A percentile compares a stretch with the other conserved stretches of the same genome.
Evolutionary conservation across 2,329 filamentous ascomycete genomes (phyloP).

Genomic region (Beauveria sp.): DNA sequence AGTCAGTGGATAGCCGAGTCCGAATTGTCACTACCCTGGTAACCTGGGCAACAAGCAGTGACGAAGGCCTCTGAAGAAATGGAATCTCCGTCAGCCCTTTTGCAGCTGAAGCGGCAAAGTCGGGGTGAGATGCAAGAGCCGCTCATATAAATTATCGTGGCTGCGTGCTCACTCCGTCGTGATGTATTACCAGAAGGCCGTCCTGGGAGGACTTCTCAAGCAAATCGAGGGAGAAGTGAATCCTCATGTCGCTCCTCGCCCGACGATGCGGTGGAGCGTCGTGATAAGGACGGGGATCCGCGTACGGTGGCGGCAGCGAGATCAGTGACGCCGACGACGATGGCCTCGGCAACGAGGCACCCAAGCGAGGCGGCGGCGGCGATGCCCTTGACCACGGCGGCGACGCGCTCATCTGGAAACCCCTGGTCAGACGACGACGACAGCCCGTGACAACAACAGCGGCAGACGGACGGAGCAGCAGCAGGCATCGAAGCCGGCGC

Average conservation of each 20-base stretch:
- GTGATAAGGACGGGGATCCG: neutral
- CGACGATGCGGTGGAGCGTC: neutral
- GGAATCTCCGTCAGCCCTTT: too few relatives aligned
- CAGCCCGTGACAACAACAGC: neutral
- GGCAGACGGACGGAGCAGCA: neutral
- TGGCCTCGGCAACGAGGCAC: neutral
- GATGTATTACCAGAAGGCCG: neutral
- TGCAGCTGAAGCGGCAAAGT: neutral
- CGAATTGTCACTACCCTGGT: too few relatives aligned
- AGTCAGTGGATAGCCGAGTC: too few relatives aligned
- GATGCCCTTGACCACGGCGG: neutral
- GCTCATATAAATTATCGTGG: neutral
- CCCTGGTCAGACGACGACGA: neutral
- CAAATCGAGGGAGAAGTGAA: neutral
- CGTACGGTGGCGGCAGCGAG: slow-evolving; percentile 1
- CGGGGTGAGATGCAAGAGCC: neutral
- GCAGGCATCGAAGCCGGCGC: neutral
- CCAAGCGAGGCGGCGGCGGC: neutral
- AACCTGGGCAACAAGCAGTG: too few relatives aligned
- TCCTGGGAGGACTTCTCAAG: neutral
- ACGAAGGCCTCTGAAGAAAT: too few relatives aligned
- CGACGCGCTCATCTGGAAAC: neutral
- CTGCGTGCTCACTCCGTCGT: neutral
- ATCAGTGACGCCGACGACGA: neutral
- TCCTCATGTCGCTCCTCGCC: neutral